These are phyloP conservation scores for Nothophytophthora sp. DNA, from an alignment of 352 stramenopile species.

Conservation along the genomic window DNA sequence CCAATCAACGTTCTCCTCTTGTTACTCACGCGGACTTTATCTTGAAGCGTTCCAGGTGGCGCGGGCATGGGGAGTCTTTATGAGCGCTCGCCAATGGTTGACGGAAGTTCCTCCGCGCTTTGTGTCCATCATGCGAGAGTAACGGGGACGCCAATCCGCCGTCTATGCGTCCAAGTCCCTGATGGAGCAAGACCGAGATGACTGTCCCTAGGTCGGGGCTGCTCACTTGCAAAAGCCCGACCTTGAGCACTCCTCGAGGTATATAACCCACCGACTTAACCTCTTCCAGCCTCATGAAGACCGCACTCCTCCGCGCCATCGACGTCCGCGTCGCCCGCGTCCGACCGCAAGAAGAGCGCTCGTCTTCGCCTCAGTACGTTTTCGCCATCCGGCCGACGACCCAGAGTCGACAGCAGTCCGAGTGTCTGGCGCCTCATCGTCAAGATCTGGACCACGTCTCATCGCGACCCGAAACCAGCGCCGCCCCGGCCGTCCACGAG, in stretches of 20 bases:
- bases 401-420: constrained; percentile 6
- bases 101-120: no score
- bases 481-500: constrained; percentile 37
- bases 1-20: no score
- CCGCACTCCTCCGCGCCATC: constrained; percentile 50
- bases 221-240: not conserved
- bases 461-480: constrained; percentile 6
- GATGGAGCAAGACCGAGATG: no score
- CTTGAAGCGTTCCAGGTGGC: no score
- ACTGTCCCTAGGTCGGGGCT: not conserved
- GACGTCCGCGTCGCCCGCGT: constrained; percentile 47
- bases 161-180: no score
- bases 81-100: no score
- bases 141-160: no score
- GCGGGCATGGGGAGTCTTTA: no score
- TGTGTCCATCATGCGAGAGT: no score
- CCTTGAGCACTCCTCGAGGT: not conserved
- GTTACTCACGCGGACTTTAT: no score
- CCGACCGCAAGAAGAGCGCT: constrained; percentile 10
- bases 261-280: constrained; percentile 7
- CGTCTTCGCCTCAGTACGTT: constrained; percentile 45
- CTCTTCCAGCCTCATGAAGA: constrained; percentile 23
- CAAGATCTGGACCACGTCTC: constrained; percentile 31
- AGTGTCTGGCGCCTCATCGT: constrained; percentile 6
- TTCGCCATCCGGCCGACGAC: constrained; percentile 37